Evolutionary conservation across 768 basidiomycete genomes (phyloP).

Genomic region (Hygrophorus pudorinus): DNA sequence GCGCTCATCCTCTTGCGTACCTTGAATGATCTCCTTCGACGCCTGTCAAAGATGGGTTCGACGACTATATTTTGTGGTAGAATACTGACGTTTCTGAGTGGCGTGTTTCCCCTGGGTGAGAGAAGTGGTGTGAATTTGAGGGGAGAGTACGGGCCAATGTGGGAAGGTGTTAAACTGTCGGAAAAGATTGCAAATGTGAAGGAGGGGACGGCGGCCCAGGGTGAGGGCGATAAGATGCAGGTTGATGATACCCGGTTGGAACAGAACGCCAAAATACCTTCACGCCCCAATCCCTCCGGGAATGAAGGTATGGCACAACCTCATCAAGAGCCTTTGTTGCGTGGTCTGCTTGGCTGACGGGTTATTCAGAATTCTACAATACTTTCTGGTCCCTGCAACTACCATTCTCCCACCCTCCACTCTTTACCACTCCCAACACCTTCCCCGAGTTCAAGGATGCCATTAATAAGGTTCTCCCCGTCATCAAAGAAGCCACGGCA

Average conservation of each 20-base stretch:
- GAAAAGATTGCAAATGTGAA: constrained; percentile 20
- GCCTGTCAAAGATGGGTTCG: constrained; percentile 77
- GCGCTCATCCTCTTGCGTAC: constrained; percentile 77
- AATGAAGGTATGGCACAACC: constrained; percentile 42
- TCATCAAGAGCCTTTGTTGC: too few relatives aligned
- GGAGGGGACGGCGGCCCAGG: constrained; percentile 19
- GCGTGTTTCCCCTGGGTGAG: constrained; percentile 81
- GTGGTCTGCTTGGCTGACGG: constrained; percentile 2
- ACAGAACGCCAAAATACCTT: constrained; percentile 25
- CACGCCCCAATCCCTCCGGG: constrained; percentile 21
- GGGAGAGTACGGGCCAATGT: constrained; percentile 74
- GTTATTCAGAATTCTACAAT: constrained; percentile 59
- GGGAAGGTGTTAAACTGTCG: constrained; percentile 53
- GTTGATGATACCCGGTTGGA: constrained; percentile 32
- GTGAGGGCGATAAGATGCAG: constrained; percentile 44
- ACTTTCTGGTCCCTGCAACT: constrained; percentile 87
- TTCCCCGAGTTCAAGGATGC: constrained; percentile 61
- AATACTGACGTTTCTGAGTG: constrained; percentile 79
- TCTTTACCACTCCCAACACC: constrained; percentile 47
- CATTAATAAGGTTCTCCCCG: constrained; percentile 63
- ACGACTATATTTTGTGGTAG: constrained; percentile 85
- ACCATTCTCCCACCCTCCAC: constrained; percentile 70
- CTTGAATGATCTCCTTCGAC: constrained; percentile 77
- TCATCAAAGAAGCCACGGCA: constrained; percentile 78
- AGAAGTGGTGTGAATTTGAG: constrained; percentile 86